Evolutionary conservation across 805 yeast species (phyloP).

Genomic region (Ogataea philodendri): DNA sequence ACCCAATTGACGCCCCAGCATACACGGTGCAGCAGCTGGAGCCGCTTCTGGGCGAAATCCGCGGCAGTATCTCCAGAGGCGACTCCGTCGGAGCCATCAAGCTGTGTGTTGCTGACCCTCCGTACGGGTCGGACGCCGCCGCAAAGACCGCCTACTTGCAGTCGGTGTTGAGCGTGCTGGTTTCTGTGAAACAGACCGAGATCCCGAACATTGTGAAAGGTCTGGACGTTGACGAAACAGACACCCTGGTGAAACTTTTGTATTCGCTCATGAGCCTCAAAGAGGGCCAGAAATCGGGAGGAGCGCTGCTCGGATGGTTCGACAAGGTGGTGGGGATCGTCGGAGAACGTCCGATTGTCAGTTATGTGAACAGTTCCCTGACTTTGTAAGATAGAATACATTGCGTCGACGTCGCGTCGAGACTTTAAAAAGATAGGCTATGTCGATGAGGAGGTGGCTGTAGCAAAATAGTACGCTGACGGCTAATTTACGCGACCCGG

Average conservation of each 20-base stretch:
- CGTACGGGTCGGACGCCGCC: constrained; percentile 70
- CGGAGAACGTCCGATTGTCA: constrained; percentile 86
- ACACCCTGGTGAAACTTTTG: constrained; percentile 75
- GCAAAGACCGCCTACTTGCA: constrained; percentile 52
- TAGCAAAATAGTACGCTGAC: too few species aligned
- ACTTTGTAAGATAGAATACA: constrained; percentile 7
- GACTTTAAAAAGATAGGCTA: neutral
- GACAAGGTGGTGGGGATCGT: constrained; percentile 81
- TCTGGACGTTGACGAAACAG: constrained; percentile 65
- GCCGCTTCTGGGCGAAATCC: constrained; percentile 53
- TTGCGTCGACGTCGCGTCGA: constrained; percentile 12
- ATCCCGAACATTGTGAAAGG: constrained; percentile 57
- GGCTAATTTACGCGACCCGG: constrained; percentile 11
- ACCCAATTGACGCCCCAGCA: constrained; percentile 35
- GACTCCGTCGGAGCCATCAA: constrained; percentile 65
- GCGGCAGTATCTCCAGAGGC: constrained; percentile 67
- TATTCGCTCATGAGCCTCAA: constrained; percentile 81
- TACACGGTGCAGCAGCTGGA: constrained; percentile 54
- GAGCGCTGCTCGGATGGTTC: constrained; percentile 83
- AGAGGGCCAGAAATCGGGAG: constrained; percentile 83
- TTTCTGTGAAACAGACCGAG: constrained; percentile 65
- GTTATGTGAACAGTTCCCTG: constrained; percentile 55
- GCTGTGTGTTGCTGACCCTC: constrained; percentile 67
- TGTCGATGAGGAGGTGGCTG: too few species aligned
- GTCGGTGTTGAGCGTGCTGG: constrained; percentile 68